phyloP scores from a whole-genome alignment of 2,329 filamentous ascomycete species.

The Rhynchosporium graminicola region DNA sequence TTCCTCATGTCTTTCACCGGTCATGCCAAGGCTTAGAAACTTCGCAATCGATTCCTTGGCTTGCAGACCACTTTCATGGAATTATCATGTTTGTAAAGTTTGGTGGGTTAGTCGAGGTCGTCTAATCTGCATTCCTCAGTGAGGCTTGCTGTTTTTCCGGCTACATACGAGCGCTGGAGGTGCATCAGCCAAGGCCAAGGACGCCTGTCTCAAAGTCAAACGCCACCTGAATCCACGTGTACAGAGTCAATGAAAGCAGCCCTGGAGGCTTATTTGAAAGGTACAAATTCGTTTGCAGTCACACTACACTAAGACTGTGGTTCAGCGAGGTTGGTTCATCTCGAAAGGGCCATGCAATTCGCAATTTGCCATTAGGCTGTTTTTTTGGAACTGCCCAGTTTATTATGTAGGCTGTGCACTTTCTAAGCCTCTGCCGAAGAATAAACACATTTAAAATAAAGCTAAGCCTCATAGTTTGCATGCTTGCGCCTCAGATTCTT shows the following conservation, averaged over 20 bases:
- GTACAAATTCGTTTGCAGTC: not conserved
- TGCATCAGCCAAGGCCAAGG: not conserved
- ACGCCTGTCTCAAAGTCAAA: not conserved
- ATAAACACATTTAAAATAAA: not conserved
- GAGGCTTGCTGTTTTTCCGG: not conserved
- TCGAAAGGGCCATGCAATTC: not conserved
- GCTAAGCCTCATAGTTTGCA: not conserved
- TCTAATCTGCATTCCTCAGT: too few species aligned
- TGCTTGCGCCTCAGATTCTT: not conserved
- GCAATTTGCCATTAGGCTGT: not conserved
- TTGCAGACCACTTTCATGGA: too few species aligned
- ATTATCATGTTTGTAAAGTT: too few species aligned
- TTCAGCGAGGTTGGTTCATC: not conserved
- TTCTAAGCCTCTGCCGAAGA: conserved; percentile 1
- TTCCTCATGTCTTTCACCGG: too few species aligned
- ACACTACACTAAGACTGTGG: not conserved
- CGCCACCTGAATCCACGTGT: conserved; percentile 1
- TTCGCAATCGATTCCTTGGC: not conserved
- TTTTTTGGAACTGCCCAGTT: not conserved
- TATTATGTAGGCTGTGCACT: not conserved
- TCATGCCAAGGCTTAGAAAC: not conserved
- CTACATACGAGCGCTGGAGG: not conserved
- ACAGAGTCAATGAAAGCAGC: not conserved
- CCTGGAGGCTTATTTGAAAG: conserved; percentile 1
- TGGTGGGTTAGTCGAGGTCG: too few species aligned